These are phyloP conservation scores for Penicillium macrosclerotiorum DNA, from an alignment of 495 filamentous ascomycete species.

Conservation along the genomic window DNA sequence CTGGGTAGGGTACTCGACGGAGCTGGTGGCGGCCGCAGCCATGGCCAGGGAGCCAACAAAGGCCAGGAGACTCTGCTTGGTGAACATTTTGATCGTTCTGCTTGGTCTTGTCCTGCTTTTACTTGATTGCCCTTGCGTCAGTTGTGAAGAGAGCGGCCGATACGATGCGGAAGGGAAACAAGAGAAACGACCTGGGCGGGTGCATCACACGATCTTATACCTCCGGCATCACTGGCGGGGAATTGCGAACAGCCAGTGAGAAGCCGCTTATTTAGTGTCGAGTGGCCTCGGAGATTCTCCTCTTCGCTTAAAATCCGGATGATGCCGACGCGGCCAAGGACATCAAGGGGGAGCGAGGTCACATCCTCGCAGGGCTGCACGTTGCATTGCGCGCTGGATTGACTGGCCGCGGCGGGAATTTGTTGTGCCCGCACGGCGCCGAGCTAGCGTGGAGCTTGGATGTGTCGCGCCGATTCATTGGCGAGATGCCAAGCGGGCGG, in stretches of 20 bases:
- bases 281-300: not conserved
- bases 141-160: not conserved
- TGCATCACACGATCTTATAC: conserved; percentile 16
- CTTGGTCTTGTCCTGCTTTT: not conserved
- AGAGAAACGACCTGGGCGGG: conserved; percentile 1
- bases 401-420: not conserved
- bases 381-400: conserved; percentile 7
- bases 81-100: conserved; percentile 16
- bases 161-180: conserved; percentile 1
- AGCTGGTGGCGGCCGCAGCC: conserved; percentile 28
- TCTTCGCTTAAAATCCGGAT: conserved; percentile 2
- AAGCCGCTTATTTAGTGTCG: conserved; percentile 1
- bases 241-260: not conserved
- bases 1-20: conserved; percentile 26
- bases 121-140: not conserved
- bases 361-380: not conserved
- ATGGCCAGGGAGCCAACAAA: conserved; percentile 25
- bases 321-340: not conserved
- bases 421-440: not conserved
- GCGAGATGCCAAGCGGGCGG: not conserved
- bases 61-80: conserved; percentile 20
- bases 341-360: not conserved
- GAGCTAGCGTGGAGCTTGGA: not conserved
- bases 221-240: not conserved
- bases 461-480: not conserved